phyloP scores from a whole-genome alignment of 805 yeast species.

The Wickerhamomyces mucosus region DNA sequence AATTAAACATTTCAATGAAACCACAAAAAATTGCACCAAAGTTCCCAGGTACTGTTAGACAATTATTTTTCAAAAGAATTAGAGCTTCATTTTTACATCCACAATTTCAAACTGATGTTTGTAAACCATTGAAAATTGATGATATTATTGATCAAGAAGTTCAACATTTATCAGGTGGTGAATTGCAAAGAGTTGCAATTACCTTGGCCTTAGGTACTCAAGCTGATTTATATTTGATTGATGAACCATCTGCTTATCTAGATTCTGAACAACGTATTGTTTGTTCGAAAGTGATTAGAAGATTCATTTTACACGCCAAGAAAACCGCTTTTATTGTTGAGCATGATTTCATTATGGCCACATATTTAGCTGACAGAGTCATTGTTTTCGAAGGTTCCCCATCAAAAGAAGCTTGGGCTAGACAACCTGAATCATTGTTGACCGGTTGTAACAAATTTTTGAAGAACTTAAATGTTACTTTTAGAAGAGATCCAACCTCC shows the following conservation, averaged over 20 bases:
- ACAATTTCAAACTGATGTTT: conserved; percentile 97
- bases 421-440: conserved; percentile 82
- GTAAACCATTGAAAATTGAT: conserved; percentile 89
- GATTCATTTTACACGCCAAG: conserved; percentile 91
- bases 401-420: conserved; percentile 76
- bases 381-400: conserved; percentile 97
- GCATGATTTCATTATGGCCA: conserved; percentile 99
- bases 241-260: conserved; percentile 97
- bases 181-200: conserved; percentile 98
- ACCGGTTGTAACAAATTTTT: conserved; percentile 97
- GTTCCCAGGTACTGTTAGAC: conserved; percentile 98
- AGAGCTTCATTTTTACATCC: conserved; percentile 91
- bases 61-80: conserved; percentile 92
- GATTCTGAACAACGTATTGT: conserved; percentile 99
- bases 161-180: conserved; percentile 98
- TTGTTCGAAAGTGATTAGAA: conserved; percentile 96
- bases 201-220: conserved; percentile 88
- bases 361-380: conserved; percentile 96
- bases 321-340: conserved; percentile 99
- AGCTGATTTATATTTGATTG: conserved; percentile 94
- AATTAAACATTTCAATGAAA: conserved; percentile 90
- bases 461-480: conserved; percentile 94
- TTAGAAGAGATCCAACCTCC: conserved; percentile 98
- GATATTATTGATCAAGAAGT: conserved; percentile 96
- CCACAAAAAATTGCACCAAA: conserved; percentile 99